A percentile compares a stretch with the other conserved stretches of the same genome.
These are phyloP conservation scores for Cytospora piceicola DNA, from an alignment of 2,329 filamentous ascomycete species.

Conservation along the genomic window DNA sequence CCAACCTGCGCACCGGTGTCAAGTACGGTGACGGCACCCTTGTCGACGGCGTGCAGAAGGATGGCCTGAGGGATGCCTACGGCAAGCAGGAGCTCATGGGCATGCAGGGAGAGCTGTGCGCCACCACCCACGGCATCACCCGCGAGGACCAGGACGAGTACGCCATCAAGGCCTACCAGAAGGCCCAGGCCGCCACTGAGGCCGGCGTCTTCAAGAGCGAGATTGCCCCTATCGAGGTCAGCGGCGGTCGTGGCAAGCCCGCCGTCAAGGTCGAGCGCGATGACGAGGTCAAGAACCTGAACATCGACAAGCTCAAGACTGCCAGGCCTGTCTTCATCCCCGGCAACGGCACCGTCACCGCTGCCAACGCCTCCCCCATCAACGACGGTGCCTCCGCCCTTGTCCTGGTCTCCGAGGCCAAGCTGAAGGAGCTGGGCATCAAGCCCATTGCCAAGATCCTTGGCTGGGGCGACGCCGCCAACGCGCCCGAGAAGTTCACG, in stretches of 20 bases:
- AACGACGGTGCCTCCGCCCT: constrained; percentile 93
- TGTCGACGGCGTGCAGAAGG: constrained; percentile 89
- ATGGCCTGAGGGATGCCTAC: constrained; percentile 93
- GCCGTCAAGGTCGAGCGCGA: constrained; percentile 78
- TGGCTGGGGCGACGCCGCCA: constrained; percentile 93
- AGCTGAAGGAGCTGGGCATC: constrained; percentile 87
- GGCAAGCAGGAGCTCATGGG: constrained; percentile 96
- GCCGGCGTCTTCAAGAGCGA: constrained; percentile 81
- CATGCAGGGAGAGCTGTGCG: constrained; percentile 88
- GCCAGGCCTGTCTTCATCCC: constrained; percentile 85
- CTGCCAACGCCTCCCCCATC: constrained; percentile 93
- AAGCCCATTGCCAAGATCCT: constrained; percentile 96
- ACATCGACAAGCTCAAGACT: constrained; percentile 78
- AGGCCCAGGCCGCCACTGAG: constrained; percentile 84
- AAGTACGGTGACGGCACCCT: constrained; percentile 93
- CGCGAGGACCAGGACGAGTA: constrained; percentile 93
- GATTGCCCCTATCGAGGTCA: constrained; percentile 87
- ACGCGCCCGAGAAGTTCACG: constrained; percentile 93
- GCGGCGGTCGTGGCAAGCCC: constrained; percentile 89
- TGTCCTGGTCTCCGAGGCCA: constrained; percentile 91
- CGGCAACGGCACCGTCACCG: constrained; percentile 85
- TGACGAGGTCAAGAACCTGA: constrained; percentile 95
- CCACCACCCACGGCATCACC: constrained; percentile 77
- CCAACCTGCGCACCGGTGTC: constrained; percentile 80
- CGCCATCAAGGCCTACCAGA: constrained; percentile 93